phyloP scores from a whole-genome alignment of 805 yeast genomes.

The Kodamaea fukazawae region DNA sequence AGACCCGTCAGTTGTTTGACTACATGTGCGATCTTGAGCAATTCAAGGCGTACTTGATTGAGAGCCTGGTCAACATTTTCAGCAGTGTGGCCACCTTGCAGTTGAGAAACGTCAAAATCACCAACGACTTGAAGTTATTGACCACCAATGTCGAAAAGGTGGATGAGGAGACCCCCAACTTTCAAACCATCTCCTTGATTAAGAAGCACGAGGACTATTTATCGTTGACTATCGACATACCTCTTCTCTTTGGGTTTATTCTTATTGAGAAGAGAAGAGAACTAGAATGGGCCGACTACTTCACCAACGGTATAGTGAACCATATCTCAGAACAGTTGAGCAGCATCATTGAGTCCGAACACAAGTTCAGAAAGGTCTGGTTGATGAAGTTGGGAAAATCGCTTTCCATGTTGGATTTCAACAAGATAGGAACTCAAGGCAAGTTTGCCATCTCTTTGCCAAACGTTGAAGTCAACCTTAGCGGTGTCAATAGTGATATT shows the following conservation, averaged over 20 bases:
- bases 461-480: constrained; percentile 41
- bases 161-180: constrained; percentile 10
- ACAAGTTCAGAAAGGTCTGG: constrained; percentile 59
- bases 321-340: constrained; percentile 59
- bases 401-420: constrained; percentile 20
- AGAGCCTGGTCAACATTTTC: constrained; percentile 25
- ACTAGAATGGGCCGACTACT: constrained; percentile 51
- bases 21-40: constrained; percentile 31
- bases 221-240: constrained; percentile 58
- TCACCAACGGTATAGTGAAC: constrained; percentile 36
- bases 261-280: constrained; percentile 61
- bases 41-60: constrained; percentile 26
- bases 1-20: constrained; percentile 23
- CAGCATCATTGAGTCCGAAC: constrained; percentile 55
- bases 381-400: constrained; percentile 53
- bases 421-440: constrained; percentile 9
- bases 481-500: constrained; percentile 15
- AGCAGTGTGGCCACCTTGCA: constrained; percentile 35
- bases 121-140: constrained; percentile 25
- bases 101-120: constrained; percentile 35
- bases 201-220: constrained; percentile 36
- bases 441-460: constrained; percentile 19
- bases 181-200: constrained; percentile 23
- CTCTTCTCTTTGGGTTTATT: constrained; percentile 68
- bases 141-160: constrained; percentile 15